Percentiles rank a stretch among this genome's conserved stretches.
These are phyloP conservation scores for Apiospora saccharicola DNA, from an alignment of 2,329 filamentous ascomycete genomes.

Conservation along the genomic window DNA sequence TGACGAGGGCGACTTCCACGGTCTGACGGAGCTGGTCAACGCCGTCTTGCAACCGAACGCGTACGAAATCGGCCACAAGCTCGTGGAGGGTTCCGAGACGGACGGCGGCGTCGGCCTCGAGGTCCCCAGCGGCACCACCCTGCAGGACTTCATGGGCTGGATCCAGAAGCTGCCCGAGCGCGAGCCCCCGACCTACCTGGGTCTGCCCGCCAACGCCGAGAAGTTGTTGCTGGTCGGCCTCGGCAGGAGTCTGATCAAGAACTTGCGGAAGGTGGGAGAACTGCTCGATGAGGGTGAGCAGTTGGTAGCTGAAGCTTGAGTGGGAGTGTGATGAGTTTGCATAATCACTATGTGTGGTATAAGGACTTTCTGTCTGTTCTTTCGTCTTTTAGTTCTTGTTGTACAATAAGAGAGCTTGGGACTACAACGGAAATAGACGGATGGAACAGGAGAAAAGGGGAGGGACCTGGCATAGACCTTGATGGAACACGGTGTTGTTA, in stretches of 20 bases:
- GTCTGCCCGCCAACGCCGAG: conserved; percentile 93
- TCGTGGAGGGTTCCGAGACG: conserved; percentile 71
- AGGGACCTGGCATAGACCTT: conserved; percentile 8
- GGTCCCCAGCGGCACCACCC: conserved; percentile 80
- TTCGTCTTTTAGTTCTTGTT: not conserved
- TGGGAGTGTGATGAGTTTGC: not conserved
- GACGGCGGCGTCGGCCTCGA: conserved; percentile 67
- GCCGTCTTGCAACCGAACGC: conserved; percentile 84
- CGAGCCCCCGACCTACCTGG: conserved; percentile 94
- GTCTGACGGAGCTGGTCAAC: conserved; percentile 76
- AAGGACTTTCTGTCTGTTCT: not conserved
- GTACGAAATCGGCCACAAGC: conserved; percentile 90
- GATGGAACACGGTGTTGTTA: not conserved
- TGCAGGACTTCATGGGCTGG: conserved; percentile 90
- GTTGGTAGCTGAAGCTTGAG: conserved; percentile 70
- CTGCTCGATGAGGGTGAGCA: conserved; percentile 95
- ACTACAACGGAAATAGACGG: not conserved
- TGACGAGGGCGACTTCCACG: conserved; percentile 81
- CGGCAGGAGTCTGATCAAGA: conserved; percentile 82
- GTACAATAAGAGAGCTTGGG: not conserved
- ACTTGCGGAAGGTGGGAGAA: conserved; percentile 84
- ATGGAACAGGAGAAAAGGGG: not conserved
- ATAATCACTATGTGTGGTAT: not conserved
- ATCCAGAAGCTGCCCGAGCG: conserved; percentile 91
- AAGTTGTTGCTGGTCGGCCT: conserved; percentile 91